Percentiles rank a stretch among this genome's conserved stretches.
Conservation (phyloP, 2,329 filamentous ascomycete species). For the Phaeosphaeriaceae sp. region DNA sequence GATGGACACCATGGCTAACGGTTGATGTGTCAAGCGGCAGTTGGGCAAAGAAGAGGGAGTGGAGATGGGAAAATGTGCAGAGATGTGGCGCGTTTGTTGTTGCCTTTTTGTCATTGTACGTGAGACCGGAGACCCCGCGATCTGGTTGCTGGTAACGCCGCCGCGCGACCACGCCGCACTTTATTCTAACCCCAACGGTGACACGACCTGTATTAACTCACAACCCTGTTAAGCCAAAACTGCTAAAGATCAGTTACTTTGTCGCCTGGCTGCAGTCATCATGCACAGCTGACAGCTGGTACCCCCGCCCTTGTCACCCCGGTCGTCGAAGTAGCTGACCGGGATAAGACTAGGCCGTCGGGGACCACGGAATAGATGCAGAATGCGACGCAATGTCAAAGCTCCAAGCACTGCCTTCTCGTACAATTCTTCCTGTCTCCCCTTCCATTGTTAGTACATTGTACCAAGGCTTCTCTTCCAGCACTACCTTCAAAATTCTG, state of each 20-base stretch:
- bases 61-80: no score
- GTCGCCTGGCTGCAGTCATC: background rate
- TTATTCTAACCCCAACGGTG: background rate
- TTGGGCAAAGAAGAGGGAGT: background rate
- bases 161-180: no score
- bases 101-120: background rate
- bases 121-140: background rate
- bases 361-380: background rate
- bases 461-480: background rate
- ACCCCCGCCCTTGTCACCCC: background rate
- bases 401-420: no score
- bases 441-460: no score
- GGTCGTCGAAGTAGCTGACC: background rate
- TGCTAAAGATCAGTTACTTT: background rate
- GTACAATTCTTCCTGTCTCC: no score
- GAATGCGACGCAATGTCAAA: background rate
- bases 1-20: background rate
- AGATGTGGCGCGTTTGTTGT: constrained; percentile 1
- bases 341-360: no score
- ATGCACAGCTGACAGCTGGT: background rate
- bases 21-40: background rate
- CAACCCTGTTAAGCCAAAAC: background rate
- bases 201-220: background rate
- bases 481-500: background rate
- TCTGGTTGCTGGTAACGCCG: no score